Evolutionary conservation across 1,284 basidiomycete genomes (phyloP), one percentile per base, ranked within the genome.

Genomic region (Phlebopus sp.): DNA sequence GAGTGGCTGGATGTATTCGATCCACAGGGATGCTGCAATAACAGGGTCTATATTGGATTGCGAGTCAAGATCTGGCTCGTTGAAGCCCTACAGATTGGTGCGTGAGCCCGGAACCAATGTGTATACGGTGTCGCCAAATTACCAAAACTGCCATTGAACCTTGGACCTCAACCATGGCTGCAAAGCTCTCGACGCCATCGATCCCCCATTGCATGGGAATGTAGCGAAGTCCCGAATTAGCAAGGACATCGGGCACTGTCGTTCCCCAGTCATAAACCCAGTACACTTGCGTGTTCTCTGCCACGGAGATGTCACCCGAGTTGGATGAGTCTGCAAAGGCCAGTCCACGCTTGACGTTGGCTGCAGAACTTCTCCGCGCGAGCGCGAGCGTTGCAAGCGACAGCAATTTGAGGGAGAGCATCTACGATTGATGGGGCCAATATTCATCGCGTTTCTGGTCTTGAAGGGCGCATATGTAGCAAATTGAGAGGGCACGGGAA

Each of bases 21-120:
- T 76, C 84, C 84, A 90, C 38, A 84, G 67, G 6, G 63, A 52
- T 9, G 80, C 81, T 37, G 81, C 83, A 13, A 74, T 68, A 5
- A 59, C 55, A 5, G 82, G 74, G 31, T 67, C 60, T 56, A 89
- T 76, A 67, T 86, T 82, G 42, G 84, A 77, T 66, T 89, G 82
- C 14, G 74, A 69, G 23, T 55, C 51, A 54, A 80, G 75, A 59
- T 90, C 83, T 34, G 86, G 85, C 63, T 77, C 75, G 51, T 77
- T 77, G 63, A 75, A 77, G 42, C 44, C 44, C 44, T 46, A 42
- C 9, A 21, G 21, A 21, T 27, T 2, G 14, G 21, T 23, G 27
- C 9, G 27, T 39, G 14, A 39, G n/a, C 17, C 2, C 14, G 40
- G 21, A 47, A 52, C 44, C 35, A 43, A 37, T 27, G 25, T 18